phyloP scores from a whole-genome alignment of 2,329 filamentous ascomycete genomes.

The Fusarium domesticum region DNA sequence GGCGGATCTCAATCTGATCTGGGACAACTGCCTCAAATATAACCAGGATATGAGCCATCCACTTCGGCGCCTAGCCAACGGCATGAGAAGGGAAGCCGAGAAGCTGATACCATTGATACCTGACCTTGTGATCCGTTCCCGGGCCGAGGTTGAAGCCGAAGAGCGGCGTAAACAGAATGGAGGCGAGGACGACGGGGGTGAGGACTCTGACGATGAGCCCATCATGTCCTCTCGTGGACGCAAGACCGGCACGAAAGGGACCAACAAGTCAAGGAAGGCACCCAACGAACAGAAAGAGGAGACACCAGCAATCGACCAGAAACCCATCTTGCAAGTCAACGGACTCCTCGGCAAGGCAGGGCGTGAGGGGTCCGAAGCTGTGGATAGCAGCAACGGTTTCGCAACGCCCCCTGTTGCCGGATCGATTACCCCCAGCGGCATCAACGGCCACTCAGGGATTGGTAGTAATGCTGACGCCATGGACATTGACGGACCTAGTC shows the following conservation, averaged over 20 bases:
- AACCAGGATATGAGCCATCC: constrained; percentile 88
- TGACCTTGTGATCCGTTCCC: constrained; percentile 83
- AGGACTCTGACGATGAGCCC: constrained; percentile 94
- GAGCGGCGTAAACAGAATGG: constrained; percentile 83
- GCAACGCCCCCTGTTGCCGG: constrained; percentile 75
- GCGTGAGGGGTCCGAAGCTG: constrained; percentile 71
- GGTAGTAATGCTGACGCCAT: constrained; percentile 79
- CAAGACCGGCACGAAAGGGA: constrained; percentile 74
- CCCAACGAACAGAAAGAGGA: constrained; percentile 71
- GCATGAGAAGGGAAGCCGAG: constrained; percentile 96
- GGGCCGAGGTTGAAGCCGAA: constrained; percentile 90
- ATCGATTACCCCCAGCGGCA: constrained; percentile 70
- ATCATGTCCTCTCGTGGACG: constrained; percentile 97
- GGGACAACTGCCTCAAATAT: constrained; percentile 95
- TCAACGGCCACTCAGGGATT: constrained; percentile 63
- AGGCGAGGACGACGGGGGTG: constrained; percentile 74
- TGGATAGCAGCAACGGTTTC: constrained; percentile 82
- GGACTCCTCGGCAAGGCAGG: constrained; percentile 57
- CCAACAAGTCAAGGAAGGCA: constrained; percentile 73
- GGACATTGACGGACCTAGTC: constrained; percentile 77
- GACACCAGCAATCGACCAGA: constrained; percentile 72
- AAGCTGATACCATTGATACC: constrained; percentile 94
- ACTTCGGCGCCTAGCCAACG: constrained; percentile 85
- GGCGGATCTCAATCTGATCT: constrained; percentile 88
- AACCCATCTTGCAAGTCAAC: constrained; percentile 67